These are phyloP conservation scores for Candida krabiensis DNA, from an alignment of 805 yeast genomes.

Conservation along the genomic window DNA sequence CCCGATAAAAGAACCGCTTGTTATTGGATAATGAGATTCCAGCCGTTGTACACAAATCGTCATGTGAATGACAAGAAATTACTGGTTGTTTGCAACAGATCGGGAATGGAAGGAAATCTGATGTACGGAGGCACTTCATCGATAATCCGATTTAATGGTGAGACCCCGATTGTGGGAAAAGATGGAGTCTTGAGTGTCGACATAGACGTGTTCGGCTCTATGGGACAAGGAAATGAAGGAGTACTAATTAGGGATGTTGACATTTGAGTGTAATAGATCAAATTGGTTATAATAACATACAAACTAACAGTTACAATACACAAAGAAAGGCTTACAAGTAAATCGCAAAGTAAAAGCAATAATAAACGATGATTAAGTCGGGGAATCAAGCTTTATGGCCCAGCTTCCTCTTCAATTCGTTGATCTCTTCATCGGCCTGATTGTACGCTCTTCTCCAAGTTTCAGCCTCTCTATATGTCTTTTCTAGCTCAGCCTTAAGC, in stretches of 20 bases:
- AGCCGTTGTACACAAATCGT: slow-evolving; percentile 26
- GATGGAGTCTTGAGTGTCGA: slow-evolving; percentile 34
- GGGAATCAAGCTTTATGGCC: no score
- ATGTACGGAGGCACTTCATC: slow-evolving; percentile 68
- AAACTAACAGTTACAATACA: slow-evolving; percentile 1
- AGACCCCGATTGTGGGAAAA: slow-evolving; percentile 20
- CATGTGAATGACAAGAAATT: slow-evolving; percentile 16
- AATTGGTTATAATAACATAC: not conserved
- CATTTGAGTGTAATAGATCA: slow-evolving; percentile 17
- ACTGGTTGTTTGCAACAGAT: slow-evolving; percentile 65
- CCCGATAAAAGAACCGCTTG: slow-evolving; percentile 29
- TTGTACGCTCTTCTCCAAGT: slow-evolving; percentile 61
- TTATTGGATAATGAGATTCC: slow-evolving; percentile 73
- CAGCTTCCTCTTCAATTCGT: slow-evolving; percentile 14
- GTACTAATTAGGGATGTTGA: slow-evolving; percentile 59
- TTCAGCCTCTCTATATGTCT: slow-evolving; percentile 90
- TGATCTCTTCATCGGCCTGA: slow-evolving; percentile 17
- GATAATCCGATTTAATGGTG: slow-evolving; percentile 54
- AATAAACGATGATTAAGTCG: no score
- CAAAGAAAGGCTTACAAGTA: no score
- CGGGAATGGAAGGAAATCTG: slow-evolving; percentile 72
- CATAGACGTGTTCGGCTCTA: slow-evolving; percentile 52
- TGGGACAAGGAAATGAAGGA: slow-evolving; percentile 69
- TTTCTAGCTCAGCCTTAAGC: slow-evolving; percentile 81
- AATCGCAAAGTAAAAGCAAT: not conserved